Percentiles rank a stretch among this genome's conserved stretches.
Evolutionary conservation across 2,329 filamentous ascomycete genomes (phyloP).

Genomic region (Blastomyces percursus): DNA sequence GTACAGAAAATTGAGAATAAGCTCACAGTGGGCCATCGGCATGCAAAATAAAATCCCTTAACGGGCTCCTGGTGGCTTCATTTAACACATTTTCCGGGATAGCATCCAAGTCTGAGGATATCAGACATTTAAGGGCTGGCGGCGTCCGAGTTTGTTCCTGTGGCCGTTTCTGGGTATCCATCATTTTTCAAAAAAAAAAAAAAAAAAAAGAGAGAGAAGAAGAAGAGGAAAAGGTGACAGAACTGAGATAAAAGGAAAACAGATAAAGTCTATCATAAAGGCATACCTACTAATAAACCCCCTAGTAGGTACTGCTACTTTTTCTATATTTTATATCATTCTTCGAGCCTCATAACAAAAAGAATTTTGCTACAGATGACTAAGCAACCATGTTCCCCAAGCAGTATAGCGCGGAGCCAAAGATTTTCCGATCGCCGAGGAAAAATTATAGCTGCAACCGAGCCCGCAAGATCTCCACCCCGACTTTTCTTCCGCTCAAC

Average conservation of each 20-base stretch:
- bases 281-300: background rate
- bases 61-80: slow-evolving; percentile 26
- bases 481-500: background rate
- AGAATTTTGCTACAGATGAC: background rate
- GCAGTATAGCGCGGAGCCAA: background rate
- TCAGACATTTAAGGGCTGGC: background rate
- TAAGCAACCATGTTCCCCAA: background rate
- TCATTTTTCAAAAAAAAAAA: background rate
- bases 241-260: background rate
- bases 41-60: slow-evolving; percentile 25
- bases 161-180: background rate
- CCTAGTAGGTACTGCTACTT: too few relatives aligned
- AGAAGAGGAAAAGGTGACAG: too few relatives aligned
- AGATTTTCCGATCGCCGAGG: slow-evolving; percentile 1
- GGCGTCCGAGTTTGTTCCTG: background rate
- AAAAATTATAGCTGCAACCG: slow-evolving; percentile 2
- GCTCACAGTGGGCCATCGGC: slow-evolving; percentile 27
- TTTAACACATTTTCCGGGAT: slow-evolving; percentile 25
- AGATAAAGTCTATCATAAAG: background rate
- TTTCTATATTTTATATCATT: background rate
- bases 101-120: slow-evolving; percentile 16
- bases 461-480: background rate
- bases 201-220: too few relatives aligned
- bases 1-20: background rate
- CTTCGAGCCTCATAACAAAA: background rate